Conservation (phyloP, 768 basidiomycete genomes). For the Boletus vinaceobasis region DNA sequence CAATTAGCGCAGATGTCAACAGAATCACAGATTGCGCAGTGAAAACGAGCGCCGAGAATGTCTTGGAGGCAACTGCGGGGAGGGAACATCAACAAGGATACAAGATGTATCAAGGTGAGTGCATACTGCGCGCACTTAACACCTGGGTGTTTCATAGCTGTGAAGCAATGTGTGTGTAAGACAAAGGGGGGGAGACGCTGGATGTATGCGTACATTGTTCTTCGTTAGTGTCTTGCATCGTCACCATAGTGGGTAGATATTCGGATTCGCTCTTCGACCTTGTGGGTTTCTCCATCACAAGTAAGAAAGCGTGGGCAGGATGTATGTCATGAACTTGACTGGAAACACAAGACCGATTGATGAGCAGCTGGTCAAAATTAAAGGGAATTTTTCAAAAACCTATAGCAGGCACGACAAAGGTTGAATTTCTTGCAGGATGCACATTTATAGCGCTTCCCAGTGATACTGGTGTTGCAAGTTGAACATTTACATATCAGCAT, state of each 20-base stretch:
- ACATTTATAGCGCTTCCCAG: slow-evolving; percentile 77
- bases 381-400: slow-evolving; percentile 40
- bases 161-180: not conserved
- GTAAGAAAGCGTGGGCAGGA: slow-evolving; percentile 82
- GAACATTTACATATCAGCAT: slow-evolving; percentile 64
- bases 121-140: slow-evolving; percentile 86
- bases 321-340: slow-evolving; percentile 92
- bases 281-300: slow-evolving; percentile 61
- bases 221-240: slow-evolving; percentile 42
- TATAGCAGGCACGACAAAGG: slow-evolving; percentile 80
- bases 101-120: not conserved
- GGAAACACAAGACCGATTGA: not conserved
- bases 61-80: slow-evolving; percentile 73
- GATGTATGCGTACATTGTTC: slow-evolving; percentile 53
- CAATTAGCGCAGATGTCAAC: slow-evolving; percentile 87
- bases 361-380: not conserved
- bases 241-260: slow-evolving; percentile 13
- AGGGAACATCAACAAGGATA: not conserved
- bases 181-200: not conserved
- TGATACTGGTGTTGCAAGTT: slow-evolving; percentile 67
- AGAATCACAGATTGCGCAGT: slow-evolving; percentile 84
- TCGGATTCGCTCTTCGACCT: slow-evolving; percentile 43
- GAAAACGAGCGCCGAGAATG: slow-evolving; percentile 89
- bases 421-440: slow-evolving; percentile 75
- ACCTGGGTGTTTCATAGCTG: slow-evolving; percentile 75